These are phyloP conservation scores for Emericellopsis cladophorae DNA, from an alignment of 2,329 filamentous ascomycete species.

Conservation along the genomic window DNA sequence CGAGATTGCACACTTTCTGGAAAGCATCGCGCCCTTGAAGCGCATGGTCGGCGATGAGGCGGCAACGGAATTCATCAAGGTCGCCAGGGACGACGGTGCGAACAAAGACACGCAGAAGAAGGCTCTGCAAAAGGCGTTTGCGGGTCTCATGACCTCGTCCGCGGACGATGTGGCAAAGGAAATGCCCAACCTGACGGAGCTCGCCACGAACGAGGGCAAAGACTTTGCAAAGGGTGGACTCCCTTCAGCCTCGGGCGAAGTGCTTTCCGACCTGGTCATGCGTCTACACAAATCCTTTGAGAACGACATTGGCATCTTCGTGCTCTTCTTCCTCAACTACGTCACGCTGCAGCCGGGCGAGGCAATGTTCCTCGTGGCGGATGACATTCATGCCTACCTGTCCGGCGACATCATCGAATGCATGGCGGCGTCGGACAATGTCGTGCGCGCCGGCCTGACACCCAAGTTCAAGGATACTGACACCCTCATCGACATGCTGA, in stretches of 20 bases:
- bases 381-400: conserved; percentile 94
- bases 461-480: conserved; percentile 96
- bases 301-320: conserved; percentile 81
- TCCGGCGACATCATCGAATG: conserved; percentile 95
- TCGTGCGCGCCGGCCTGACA: conserved; percentile 92
- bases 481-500: conserved; percentile 82
- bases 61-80: conserved; percentile 41
- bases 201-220: conserved; percentile 54
- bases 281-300: conserved; percentile 78
- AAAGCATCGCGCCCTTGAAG: conserved; percentile 41
- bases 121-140: conserved; percentile 63
- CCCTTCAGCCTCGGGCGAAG: conserved; percentile 51
- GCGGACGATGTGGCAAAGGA: conserved; percentile 41
- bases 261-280: conserved; percentile 63
- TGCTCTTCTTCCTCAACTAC: conserved; percentile 95
- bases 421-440: conserved; percentile 98
- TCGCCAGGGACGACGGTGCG: conserved; percentile 27
- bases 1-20: conserved; percentile 79
- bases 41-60: conserved; percentile 53
- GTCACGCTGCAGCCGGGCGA: conserved; percentile 80
- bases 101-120: conserved; percentile 57
- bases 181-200: conserved; percentile 55
- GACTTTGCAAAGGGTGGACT: conserved; percentile 67
- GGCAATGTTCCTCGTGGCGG: conserved; percentile 89
- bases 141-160: conserved; percentile 66